Percentiles rank a stretch among this genome's conserved stretches.
phyloP scores from a whole-genome alignment of 208 protist species.

The Spongospora subterranea region DNA sequence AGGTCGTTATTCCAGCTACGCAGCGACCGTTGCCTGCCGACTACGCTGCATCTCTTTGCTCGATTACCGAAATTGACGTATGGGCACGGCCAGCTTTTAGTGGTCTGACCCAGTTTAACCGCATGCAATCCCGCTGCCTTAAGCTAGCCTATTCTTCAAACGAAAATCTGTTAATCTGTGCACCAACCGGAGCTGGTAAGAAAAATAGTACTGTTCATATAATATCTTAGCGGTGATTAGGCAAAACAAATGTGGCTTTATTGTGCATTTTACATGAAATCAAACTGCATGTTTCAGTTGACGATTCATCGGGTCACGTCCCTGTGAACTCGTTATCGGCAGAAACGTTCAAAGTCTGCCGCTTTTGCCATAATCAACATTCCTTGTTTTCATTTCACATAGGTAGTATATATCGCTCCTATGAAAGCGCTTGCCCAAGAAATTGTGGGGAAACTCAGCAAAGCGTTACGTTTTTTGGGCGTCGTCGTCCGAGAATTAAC shows the following conservation, averaged over 20 bases:
- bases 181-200: conserved; percentile 99
- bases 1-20: conserved; percentile 1
- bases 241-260: conserved; percentile 99
- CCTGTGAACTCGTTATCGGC: neutral
- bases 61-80: conserved; percentile 1
- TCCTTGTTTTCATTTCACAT: neutral
- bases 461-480: conserved; percentile 84
- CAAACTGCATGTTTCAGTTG: conserved; percentile 58
- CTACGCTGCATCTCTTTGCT: neutral
- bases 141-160: conserved; percentile 85
- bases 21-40: neutral
- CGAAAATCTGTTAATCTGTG: conserved; percentile 97
- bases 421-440: conserved; percentile 99
- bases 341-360: neutral
- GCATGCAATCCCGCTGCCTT: conserved; percentile 94
- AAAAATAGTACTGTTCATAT: conserved; percentile 69
- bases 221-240: conserved; percentile 66
- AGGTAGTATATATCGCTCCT: conserved; percentile 99
- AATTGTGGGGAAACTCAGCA: conserved; percentile 94
- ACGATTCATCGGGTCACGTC: neutral
- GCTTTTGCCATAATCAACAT: neutral
- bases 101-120: conserved; percentile 85
- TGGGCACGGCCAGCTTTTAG: conserved; percentile 74
- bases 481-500: conserved; percentile 88
- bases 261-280: conserved; percentile 93